A percentile compares a stretch with the other conserved stretches of the same genome.
Evolutionary conservation across 148 eudicot genomes (phyloP).

Genomic region (Camellia lanceoleosa): DNA sequence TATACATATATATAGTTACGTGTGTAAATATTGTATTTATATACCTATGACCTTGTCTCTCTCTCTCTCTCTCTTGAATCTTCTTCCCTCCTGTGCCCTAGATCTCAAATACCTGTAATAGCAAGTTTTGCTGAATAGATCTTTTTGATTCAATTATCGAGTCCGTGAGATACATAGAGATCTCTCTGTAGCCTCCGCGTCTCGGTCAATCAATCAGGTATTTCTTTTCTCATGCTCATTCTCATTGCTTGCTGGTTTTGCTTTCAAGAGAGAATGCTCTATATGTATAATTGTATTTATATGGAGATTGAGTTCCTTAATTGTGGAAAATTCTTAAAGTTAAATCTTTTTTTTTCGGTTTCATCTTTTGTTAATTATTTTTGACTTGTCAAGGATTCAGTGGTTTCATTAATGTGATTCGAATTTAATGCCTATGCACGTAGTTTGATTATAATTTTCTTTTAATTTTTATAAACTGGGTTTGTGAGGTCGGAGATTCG

Average conservation of each 20-base stretch:
- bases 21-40: background rate
- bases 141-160: background rate
- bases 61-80: background rate
- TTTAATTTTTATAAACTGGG: too few relatives aligned
- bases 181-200: constrained; percentile 4
- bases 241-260: constrained; percentile 5
- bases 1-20: background rate
- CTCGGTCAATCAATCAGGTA: constrained; percentile 12
- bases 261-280: background rate
- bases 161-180: background rate
- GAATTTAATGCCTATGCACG: background rate
- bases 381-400: background rate
- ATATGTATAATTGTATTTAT: background rate
- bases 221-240: background rate
- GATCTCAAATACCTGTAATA: constrained; percentile 17
- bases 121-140: background rate
- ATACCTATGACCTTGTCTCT: background rate
- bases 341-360: background rate
- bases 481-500: background rate
- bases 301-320: constrained; percentile 1
- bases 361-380: background rate
- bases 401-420: background rate
- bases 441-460: background rate
- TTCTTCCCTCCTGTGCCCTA: constrained; percentile 18
- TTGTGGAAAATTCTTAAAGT: background rate